Base-by-base conservation (phyloP, 257 asterid species). In the Solanum megistacrolobum region DNA sequence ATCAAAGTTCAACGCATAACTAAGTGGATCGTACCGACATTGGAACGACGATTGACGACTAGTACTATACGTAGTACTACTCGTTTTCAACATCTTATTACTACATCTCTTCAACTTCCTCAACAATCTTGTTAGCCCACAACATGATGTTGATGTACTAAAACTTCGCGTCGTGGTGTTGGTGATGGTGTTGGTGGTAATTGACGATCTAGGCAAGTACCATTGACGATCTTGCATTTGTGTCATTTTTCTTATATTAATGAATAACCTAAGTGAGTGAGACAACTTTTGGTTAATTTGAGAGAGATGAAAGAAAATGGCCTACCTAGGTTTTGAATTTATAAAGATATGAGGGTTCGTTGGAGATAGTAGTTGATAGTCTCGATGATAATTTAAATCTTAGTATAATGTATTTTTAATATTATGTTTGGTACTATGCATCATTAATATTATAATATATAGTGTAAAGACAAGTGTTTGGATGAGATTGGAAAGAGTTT, bases 1-100 rank as follows among this genome's bases (percentile, higher is more conserved):
- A 81, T 58, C 98, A 88, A 95, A 95, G 92, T 95, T 95, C 14
- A 95, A 91, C 2, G 96, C 92, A 89, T 95, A 95, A 76, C 98
- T 95, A 90, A 93, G 65, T 20, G 95, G 98, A 87, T 94, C 98
- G 43, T 95, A 94, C 16, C 92, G 93, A 89, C 96, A 95, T 79
- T 92, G 95, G 88, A 92, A 87, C 34, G 96, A 92, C 6, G 96
- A 43, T 69, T 92, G 94, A 60, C 93, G 88, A 86, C 92, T 89
- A 7, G 88, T 16, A 43, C 65, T 55, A 55, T 5, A 78, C 84
- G 62, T 39, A 12, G n/a, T 78, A 25, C 34, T 75, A 9, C 8
- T 36, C 9, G 55, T 35, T 29, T 72, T 65, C 87, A 85, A 90
- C 92, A 95, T 43, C 89, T 48, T 85, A 86, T 91, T 94, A 78